Evolutionary conservation across 192 early-diverging fungal species (phyloP), one percentile per base, ranked within the genome.

Genomic region (Umbelopsis ramanniana): DNA sequence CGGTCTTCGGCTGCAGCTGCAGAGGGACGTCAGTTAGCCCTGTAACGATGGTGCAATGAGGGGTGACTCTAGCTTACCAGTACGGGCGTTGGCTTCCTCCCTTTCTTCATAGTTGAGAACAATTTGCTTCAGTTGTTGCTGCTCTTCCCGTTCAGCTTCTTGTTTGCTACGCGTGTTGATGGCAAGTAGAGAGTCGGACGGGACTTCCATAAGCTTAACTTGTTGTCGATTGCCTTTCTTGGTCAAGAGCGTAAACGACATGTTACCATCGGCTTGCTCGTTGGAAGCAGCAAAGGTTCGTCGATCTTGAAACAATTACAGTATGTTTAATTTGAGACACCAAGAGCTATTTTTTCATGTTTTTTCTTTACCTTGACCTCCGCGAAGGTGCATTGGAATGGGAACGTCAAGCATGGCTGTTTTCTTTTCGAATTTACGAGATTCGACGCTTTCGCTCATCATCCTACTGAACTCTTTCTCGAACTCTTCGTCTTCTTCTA

Each of bases 51-150:
- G 43, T 15, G 22, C 12, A 9, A 22, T 47, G 35, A 15, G 5
- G 21, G 17, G 46, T 17, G 6, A 6, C 11, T 40, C 29, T 54
- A 35, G 23, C 26, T 50, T 72, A 77, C 75, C 66, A 74, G 70
- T 69, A n/a, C 76, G 63, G 24, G 70, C 67, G 19, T 54, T 82
- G 11, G 82, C 78, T 48, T 83, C 84, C 71, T 94, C 94, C 33
- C 91, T 78, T 63, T 93, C 89, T 74, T 98, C 95, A 60, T 97
- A 98, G 74, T 88, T 92, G 26, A 99, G 84, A 11, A 99, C 98
- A 35, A 98, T 79, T 72, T 90, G 83, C 79, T 99, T 99, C 76
- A 99, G 83, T 48, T 94, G 92, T 67, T 88, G 88, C 69, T 93
- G 92, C 78, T 98, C 97, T 67, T 93, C 92, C 55, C 92, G 86